Evolutionary conservation across 345 rosid genomes (phyloP), one percentile per base, ranked within the genome.

Genomic region (Bruguiera sexangula): DNA sequence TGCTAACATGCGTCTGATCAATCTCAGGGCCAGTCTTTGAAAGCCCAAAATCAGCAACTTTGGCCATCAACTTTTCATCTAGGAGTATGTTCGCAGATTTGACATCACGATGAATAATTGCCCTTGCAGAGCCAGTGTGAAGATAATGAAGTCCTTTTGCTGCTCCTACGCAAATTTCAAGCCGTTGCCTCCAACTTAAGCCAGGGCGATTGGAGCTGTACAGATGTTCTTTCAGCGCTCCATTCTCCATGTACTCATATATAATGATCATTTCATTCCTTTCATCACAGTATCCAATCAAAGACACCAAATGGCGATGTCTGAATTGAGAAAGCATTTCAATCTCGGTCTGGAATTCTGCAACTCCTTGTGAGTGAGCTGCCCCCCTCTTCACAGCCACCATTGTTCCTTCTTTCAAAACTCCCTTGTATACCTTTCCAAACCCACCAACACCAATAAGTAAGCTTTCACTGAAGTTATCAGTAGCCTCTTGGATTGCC

Each of bases 91-190:
- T 89, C 13, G 95, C 90, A 0, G 92, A 84, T 70, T 89, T 89
- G 51, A 89, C 95, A 71, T 89, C 92, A 0, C 92, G 86, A 63
- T 89, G 95, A 36, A 89, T 89, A 67, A 89, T 78, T 1, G 85
- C 82, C 74, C 77, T 84, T 7, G 90, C 13, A 0, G 89, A 83
- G 53, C 95, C 88, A 0, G 95, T 89, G 66, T 89, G 95, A 51
- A 89, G 95, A 74, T 89, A 89, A 59, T 89, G 95, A 43, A 89
- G 83, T 60, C 91, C 95, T 77, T 82, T 83, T 13, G 89, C 91
- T 24, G 94, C 79, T 69, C 88, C 91, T 55, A 84, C 84, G 70
- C 94, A 88, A 36, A 88, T 77, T 73, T 86, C 94, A 51, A 88
- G 88, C 74, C 94, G 72, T 32, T 81, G 81, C 58, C 73, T 86